phyloP scores from a whole-genome alignment of 2,329 filamentous ascomycete genomes.

The Tolypocladium ovalisporum region DNA sequence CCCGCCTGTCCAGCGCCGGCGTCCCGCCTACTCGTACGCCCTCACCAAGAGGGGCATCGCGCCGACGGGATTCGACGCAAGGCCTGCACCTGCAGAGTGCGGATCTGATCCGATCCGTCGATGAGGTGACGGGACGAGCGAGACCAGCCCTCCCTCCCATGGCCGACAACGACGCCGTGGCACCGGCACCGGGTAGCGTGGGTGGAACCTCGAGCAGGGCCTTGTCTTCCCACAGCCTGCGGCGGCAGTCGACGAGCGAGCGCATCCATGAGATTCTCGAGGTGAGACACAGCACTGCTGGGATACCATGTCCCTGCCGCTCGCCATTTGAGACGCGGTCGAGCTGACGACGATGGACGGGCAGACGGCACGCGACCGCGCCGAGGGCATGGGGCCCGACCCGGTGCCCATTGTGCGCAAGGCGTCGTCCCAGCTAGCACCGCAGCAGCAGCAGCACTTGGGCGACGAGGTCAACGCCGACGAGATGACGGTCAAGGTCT shows the following conservation, averaged over 20 bases:
- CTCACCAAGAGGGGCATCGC: slow-evolving; percentile 1
- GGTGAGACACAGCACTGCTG: slow-evolving; percentile 19
- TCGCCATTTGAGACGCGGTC: background rate
- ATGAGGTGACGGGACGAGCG: background rate
- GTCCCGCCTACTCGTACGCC: background rate
- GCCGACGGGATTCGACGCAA: background rate
- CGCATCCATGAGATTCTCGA: slow-evolving; percentile 35
- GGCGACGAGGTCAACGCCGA: slow-evolving; percentile 17
- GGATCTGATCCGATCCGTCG: background rate
- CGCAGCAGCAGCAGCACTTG: background rate
- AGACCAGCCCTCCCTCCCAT: background rate
- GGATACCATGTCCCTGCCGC: background rate
- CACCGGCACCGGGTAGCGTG: background rate
- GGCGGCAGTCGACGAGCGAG: slow-evolving; percentile 23
- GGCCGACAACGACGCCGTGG: background rate
- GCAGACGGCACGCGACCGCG: slow-evolving; percentile 31
- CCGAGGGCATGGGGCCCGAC: slow-evolving; percentile 25
- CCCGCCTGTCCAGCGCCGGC: too few species aligned
- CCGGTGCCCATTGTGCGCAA: slow-evolving; percentile 6
- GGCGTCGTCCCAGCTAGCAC: background rate
- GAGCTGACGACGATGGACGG: background rate
- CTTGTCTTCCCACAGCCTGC: slow-evolving; percentile 9
- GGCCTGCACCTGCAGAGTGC: background rate
- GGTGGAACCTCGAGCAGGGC: background rate
- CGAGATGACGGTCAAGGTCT: slow-evolving; percentile 31